Conservation (phyloP, 345 rosid species). For the Barbarea vulgaris region DNA sequence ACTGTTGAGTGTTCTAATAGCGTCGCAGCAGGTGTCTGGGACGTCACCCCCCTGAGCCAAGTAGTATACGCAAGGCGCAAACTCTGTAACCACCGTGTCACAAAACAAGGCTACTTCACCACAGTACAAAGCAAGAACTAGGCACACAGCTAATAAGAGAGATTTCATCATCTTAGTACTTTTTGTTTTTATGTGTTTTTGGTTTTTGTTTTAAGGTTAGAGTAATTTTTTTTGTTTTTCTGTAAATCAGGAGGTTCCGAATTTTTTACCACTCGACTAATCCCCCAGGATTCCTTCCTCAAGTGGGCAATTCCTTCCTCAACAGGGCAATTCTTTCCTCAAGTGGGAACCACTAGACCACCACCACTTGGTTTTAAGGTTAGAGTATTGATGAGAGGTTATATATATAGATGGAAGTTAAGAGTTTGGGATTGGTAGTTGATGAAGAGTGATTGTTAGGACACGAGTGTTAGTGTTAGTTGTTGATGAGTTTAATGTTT, state of each 20-base stretch:
- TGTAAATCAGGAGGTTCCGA: conserved; percentile 7
- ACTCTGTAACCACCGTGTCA: conserved; percentile 9
- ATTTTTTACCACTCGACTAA: too few species aligned
- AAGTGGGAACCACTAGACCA: too few species aligned
- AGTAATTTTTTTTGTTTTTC: neutral
- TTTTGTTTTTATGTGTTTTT: neutral
- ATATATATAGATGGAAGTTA: conserved; percentile 19
- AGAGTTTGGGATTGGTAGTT: conserved; percentile 14
- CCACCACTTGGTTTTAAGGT: conserved; percentile 11
- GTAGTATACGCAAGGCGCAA: conserved; percentile 31
- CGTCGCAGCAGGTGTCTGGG: conserved; percentile 48
- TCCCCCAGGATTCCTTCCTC: too few species aligned
- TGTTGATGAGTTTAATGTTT: conserved; percentile 27
- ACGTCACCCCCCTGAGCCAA: conserved; percentile 30
- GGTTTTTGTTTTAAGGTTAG: neutral
- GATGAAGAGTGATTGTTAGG: conserved; percentile 21
- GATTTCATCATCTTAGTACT: conserved; percentile 9
- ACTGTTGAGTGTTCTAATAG: conserved; percentile 36
- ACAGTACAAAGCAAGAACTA: conserved; percentile 20
- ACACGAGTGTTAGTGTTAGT: conserved; percentile 11
- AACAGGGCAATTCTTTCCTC: too few species aligned
- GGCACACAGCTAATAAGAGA: conserved; percentile 16
- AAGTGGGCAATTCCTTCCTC: too few species aligned
- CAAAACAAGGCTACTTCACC: conserved; percentile 38
- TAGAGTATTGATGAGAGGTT: conserved; percentile 16